Conservation (phyloP, 108 stramenopile species). For the Ochromonas danica region DNA sequence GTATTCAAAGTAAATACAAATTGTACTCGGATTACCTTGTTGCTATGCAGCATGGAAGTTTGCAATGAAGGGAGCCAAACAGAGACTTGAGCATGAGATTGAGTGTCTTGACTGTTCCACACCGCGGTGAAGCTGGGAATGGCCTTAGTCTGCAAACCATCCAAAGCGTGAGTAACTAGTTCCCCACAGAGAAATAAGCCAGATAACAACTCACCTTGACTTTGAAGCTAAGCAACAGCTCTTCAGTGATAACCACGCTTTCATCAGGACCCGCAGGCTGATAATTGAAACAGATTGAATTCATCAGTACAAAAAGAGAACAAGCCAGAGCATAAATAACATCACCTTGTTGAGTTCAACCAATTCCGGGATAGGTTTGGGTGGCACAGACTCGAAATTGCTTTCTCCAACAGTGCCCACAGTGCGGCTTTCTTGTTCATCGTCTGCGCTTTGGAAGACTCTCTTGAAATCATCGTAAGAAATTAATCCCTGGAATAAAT, state of each 20-base stretch:
- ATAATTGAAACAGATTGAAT: slow-evolving; percentile 22
- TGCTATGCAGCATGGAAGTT: slow-evolving; percentile 36
- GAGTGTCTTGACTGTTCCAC: slow-evolving; percentile 90
- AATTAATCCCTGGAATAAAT: slow-evolving; percentile 75
- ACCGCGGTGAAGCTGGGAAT: slow-evolving; percentile 66
- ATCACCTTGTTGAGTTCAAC: slow-evolving; percentile 47
- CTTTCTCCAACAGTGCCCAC: slow-evolving; percentile 41
- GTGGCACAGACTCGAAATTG: slow-evolving; percentile 49
- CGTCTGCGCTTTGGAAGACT: slow-evolving; percentile 71
- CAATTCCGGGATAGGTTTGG: slow-evolving; percentile 74
- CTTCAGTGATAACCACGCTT: slow-evolving; percentile 20
- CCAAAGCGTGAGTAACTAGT: too few species aligned
- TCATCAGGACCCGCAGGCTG: slow-evolving; percentile 9
- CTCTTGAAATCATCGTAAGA: slow-evolving; percentile 90
- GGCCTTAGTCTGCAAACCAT: slow-evolving; percentile 53
- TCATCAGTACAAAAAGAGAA: too few species aligned
- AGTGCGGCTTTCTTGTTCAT: slow-evolving; percentile 60
- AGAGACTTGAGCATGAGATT: slow-evolving; percentile 80
- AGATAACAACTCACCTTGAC: slow-evolving; percentile 83
- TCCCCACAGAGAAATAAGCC: too few species aligned
- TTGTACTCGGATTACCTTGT: background rate
- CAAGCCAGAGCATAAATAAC: slow-evolving; percentile 46
- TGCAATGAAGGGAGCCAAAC: slow-evolving; percentile 80
- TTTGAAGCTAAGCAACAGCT: slow-evolving; percentile 42
- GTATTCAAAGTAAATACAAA: slow-evolving; percentile 22